Conservation (phyloP, 1,284 basidiomycete genomes). For the Phylloporus sp. region DNA sequence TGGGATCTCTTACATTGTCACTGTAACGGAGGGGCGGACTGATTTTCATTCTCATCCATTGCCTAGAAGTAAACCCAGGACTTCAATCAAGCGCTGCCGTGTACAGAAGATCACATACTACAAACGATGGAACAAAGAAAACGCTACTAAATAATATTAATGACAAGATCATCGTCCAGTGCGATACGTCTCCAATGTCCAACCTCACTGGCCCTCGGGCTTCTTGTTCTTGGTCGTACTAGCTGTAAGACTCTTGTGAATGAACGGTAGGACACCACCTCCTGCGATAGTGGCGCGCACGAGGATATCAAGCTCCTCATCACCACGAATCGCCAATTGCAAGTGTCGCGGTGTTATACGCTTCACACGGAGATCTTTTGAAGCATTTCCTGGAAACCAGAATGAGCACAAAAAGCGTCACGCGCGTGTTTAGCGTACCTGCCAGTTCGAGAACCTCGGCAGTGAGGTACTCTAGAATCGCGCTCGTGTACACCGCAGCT, state of each 20-base stretch:
- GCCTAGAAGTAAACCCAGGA: too few species aligned
- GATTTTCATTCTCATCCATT: too few species aligned
- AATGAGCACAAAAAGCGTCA: not conserved
- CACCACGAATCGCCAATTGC: constrained; percentile 94
- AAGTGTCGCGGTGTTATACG: constrained; percentile 95
- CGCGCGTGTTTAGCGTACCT: constrained; percentile 50
- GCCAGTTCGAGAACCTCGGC: constrained; percentile 91
- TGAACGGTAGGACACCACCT: constrained; percentile 94
- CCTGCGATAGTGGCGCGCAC: constrained; percentile 75
- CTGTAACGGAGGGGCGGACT: too few species aligned
- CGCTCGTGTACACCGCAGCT: constrained; percentile 91
- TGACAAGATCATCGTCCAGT: constrained; percentile 8
- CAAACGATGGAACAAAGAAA: constrained; percentile 9
- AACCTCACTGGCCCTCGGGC: constrained; percentile 30
- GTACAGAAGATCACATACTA: constrained; percentile 10
- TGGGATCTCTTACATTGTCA: too few species aligned
- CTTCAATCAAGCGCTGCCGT: too few species aligned
- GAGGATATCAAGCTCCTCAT: constrained; percentile 88
- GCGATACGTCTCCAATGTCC: not conserved
- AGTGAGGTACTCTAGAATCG: constrained; percentile 89
- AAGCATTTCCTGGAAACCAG: constrained; percentile 83
- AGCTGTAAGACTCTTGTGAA: constrained; percentile 84
- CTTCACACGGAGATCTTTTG: constrained; percentile 95
- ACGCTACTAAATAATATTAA: constrained; percentile 26
- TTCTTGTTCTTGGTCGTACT: constrained; percentile 35